A percentile compares a stretch with the other conserved stretches of the same genome.
phyloP scores from a whole-genome alignment of 2,329 filamentous ascomycete species.

The Phialophora macrospora region DNA sequence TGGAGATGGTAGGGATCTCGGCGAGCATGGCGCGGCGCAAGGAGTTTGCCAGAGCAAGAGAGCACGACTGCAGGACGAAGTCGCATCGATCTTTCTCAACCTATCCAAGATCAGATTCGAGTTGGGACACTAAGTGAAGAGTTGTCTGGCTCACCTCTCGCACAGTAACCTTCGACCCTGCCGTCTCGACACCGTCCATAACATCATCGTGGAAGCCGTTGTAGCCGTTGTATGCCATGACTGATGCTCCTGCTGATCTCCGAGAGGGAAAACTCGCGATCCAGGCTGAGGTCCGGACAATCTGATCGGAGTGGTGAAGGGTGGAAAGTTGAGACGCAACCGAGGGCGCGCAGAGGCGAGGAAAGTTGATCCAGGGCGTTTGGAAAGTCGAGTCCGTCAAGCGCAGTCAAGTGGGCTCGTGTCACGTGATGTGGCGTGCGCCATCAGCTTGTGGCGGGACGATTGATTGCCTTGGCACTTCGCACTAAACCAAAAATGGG shows the following conservation, averaged over 20 bases:
- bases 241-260: constrained; percentile 14
- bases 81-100: constrained; percentile 81
- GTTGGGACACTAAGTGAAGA: not conserved
- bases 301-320: not conserved
- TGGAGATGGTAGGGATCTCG: constrained; percentile 91
- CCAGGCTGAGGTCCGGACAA: not conserved
- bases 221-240: constrained; percentile 39
- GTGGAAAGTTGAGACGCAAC: not conserved
- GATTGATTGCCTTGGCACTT: not conserved
- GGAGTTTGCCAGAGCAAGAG: constrained; percentile 90
- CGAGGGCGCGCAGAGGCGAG: not conserved
- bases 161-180: constrained; percentile 55
- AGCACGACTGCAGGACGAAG: constrained; percentile 87
- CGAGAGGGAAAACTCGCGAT: not conserved
- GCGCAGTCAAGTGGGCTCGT: not conserved
- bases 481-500: not conserved
- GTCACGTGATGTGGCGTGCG: not conserved
- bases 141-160: constrained; percentile 47
- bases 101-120: constrained; percentile 52
- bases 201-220: constrained; percentile 39
- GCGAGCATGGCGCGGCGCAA: constrained; percentile 88
- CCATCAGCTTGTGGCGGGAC: not conserved
- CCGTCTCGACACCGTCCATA: constrained; percentile 52
- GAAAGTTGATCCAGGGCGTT: not conserved
- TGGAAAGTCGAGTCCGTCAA: not conserved